A percentile compares a stretch with the other conserved stretches of the same genome.
Conservation (phyloP, 1,284 basidiomycete genomes). For the Pyrrhoderma noxium region DNA sequence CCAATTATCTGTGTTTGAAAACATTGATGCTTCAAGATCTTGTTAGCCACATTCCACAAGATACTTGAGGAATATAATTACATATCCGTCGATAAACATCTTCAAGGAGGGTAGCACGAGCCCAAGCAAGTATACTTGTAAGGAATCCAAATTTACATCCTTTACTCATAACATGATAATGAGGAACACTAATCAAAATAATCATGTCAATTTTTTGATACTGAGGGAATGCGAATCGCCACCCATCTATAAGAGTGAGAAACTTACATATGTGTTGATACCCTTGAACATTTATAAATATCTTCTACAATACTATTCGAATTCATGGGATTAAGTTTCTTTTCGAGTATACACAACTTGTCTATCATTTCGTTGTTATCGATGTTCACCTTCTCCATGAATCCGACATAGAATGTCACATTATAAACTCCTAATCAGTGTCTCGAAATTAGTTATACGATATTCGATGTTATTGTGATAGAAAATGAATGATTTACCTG, state of each 20-base stretch:
- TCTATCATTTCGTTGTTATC: conserved; percentile 35
- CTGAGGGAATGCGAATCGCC: too few relatives aligned
- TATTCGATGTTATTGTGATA: too few relatives aligned
- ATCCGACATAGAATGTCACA: conserved; percentile 53
- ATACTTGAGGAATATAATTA: conserved; percentile 22
- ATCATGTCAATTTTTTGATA: too few relatives aligned
- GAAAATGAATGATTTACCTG: conserved; percentile 29
- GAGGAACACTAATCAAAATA: conserved; percentile 44
- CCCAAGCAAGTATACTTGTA: conserved; percentile 33
- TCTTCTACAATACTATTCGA: conserved; percentile 30
- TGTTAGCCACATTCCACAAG: too few relatives aligned
- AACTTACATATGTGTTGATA: conserved; percentile 52
- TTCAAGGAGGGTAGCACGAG: conserved; percentile 46
- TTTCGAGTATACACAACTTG: conserved; percentile 42
- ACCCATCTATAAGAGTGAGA: not conserved
- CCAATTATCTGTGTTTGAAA: conserved; percentile 52
- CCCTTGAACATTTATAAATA: conserved; percentile 36
- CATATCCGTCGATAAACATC: conserved; percentile 47
- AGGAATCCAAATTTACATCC: conserved; percentile 28
- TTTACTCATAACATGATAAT: conserved; percentile 49
- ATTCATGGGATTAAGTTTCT: conserved; percentile 29
- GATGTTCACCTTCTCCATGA: conserved; percentile 39
- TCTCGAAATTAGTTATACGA: not conserved
- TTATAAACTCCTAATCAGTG: conserved; percentile 50
- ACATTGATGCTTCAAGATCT: conserved; percentile 39